Evolutionary conservation across 441 rosid species (phyloP), one percentile per base, ranked within the genome.

Genomic region (Breynia disticha): DNA sequence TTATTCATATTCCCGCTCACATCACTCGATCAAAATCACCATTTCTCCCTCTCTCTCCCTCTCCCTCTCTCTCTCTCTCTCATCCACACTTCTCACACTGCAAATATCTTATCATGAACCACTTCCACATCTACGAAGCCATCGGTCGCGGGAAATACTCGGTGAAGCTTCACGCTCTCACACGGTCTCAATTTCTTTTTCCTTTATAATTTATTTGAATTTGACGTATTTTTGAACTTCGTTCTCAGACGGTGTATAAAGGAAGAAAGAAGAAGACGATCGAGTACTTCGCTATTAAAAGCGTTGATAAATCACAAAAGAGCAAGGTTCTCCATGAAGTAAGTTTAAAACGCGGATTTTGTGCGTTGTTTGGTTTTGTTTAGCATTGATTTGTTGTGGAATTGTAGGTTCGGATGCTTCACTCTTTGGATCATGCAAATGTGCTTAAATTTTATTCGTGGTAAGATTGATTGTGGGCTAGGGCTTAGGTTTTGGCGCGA

Each of bases 201-300:
- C n/a, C 22, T 28, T 41, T 5, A 28, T 5, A 3, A 28, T 45
- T 56, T 37, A 6, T 28, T 55, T 37, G 15, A 20, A 1, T n/a
- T n/a, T n/a, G n/a, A n/a, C n/a, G n/a, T n/a, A n/a, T n/a, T 14
- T 19, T 19, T 48, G 63, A 15, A 20, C 17, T 16, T 10, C 44
- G 9, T 39, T 53, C 45, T 13, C 57, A 91, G 98, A 77, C 84
- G 47, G 95, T 93, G 47, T 86, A 88, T 63, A 88, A 93, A 69
- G 98, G 98, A 48, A 81, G 98, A 72, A 88, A 84, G 96, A 88
- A 87, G 95, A 86, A 82, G 82, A 78, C 88, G 46, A 93, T 93
- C 64, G 97, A 88, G 80, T 88, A 88, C 65, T 93, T 79, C 46
- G 97, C 98, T 1, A 76, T 88, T 50, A 93, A 93, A 84, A 86